These are phyloP conservation scores for Trichaptum fuscoviolaceum DNA, from an alignment of 768 basidiomycete genomes.

Conservation along the genomic window DNA sequence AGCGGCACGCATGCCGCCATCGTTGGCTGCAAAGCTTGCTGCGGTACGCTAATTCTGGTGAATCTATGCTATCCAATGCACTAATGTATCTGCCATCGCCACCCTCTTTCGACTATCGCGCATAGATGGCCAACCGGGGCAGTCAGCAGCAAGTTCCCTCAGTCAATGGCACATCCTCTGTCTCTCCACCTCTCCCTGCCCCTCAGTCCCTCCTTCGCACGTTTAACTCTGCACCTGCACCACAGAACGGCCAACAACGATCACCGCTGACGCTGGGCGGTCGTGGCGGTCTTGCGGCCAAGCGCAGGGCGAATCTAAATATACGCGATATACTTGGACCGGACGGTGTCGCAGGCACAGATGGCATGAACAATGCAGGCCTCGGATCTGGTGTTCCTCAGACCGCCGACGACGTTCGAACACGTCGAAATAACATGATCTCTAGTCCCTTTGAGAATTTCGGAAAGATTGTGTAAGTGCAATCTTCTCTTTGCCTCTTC, in stretches of 20 bases:
- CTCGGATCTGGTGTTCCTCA: constrained; percentile 63
- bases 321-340: constrained; percentile 55
- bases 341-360: constrained; percentile 35
- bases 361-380: constrained; percentile 58
- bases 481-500: constrained; percentile 8
- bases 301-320: constrained; percentile 47
- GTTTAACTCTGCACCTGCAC: constrained; percentile 31
- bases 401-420: constrained; percentile 34
- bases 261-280: constrained; percentile 26
- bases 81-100: constrained; percentile 5
- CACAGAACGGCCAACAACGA: constrained; percentile 28
- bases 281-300: background rate
- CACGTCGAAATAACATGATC: constrained; percentile 18
- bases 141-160: constrained; percentile 20
- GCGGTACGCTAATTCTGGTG: constrained; percentile 47
- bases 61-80: background rate
- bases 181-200: constrained; percentile 18
- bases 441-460: constrained; percentile 87
- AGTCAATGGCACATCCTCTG: constrained; percentile 18
- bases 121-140: constrained; percentile 42
- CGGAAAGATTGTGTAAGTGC: constrained; percentile 83
- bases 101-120: constrained; percentile 16
- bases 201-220: constrained; percentile 27
- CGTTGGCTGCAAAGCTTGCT: constrained; percentile 90
- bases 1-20: constrained; percentile 62